These are phyloP conservation scores for Penicillium paxilli DNA, from an alignment of 495 filamentous ascomycete genomes.

Conservation along the genomic window DNA sequence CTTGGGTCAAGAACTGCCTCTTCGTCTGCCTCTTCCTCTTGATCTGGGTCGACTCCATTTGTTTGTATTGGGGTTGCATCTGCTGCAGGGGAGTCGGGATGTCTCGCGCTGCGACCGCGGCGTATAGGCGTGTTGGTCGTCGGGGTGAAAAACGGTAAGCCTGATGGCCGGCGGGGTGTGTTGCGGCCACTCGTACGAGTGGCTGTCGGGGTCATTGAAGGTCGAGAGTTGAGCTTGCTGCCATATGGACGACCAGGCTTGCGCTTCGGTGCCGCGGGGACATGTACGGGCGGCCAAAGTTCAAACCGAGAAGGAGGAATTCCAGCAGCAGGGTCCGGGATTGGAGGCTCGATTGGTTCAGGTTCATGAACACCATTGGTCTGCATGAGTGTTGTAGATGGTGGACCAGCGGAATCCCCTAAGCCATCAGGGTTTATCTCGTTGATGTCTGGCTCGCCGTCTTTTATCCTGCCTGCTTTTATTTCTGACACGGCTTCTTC, in stretches of 20 bases:
- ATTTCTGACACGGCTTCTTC: conserved; percentile 49
- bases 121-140: conserved; percentile 26
- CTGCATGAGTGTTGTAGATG: conserved; percentile 36
- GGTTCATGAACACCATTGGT: conserved; percentile 33
- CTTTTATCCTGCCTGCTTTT: conserved; percentile 31
- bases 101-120: conserved; percentile 40
- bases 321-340: conserved; percentile 35
- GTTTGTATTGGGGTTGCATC: conserved; percentile 20
- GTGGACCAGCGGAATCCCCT: conserved; percentile 37
- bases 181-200: conserved; percentile 36
- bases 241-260: conserved; percentile 50
- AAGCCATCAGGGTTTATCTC: conserved; percentile 17
- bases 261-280: conserved; percentile 41
- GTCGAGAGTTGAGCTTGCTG: conserved; percentile 12
- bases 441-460: conserved; percentile 25
- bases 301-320: conserved; percentile 83
- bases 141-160: conserved; percentile 29
- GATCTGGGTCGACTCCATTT: conserved; percentile 20
- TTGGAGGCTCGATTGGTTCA: conserved; percentile 6
- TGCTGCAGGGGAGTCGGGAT: conserved; percentile 30
- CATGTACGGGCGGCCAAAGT: conserved; percentile 77
- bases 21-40: conserved; percentile 13
- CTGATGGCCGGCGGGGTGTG: conserved; percentile 37
- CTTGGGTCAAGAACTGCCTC: conserved; percentile 29
- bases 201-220: conserved; percentile 31